These are phyloP conservation scores for Microbotryum saponariae DNA, from an alignment of 1,284 basidiomycete genomes.

Conservation along the genomic window DNA sequence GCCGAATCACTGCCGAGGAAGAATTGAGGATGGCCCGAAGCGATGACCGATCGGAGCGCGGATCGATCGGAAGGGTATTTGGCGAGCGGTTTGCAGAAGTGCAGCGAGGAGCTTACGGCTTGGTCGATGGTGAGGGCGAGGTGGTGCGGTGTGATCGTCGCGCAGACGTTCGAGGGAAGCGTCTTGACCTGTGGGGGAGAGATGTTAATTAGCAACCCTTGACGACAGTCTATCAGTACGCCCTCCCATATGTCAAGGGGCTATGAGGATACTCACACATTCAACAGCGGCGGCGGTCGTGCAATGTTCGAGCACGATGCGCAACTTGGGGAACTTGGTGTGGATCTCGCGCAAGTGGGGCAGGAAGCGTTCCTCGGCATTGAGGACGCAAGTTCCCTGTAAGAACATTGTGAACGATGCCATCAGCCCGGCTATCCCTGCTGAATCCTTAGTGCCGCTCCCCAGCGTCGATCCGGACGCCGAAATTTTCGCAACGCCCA, in stretches of 20 bases:
- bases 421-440: background rate
- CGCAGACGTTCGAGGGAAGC: conserved; percentile 81
- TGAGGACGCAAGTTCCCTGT: conserved; percentile 85
- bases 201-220: too few relatives aligned
- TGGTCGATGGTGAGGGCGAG: conserved; percentile 90
- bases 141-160: conserved; percentile 96
- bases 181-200: conserved; percentile 50
- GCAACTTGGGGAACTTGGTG: conserved; percentile 74
- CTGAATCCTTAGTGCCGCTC: background rate
- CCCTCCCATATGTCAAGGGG: background rate
- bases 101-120: conserved; percentile 91
- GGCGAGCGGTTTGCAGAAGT: conserved; percentile 98
- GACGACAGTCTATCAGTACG: too few relatives aligned
- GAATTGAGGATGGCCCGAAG: conserved; percentile 80
- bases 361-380: conserved; percentile 86
- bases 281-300: conserved; percentile 94
- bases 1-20: conserved; percentile 98
- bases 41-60: conserved; percentile 74
- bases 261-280: conserved; percentile 44
- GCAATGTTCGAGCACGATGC: conserved; percentile 98
- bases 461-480: background rate
- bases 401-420: background rate
- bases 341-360: conserved; percentile 81
- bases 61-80: conserved; percentile 88
- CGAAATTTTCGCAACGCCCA: background rate